Conservation (phyloP, 2,329 filamentous ascomycete species). For the Pseudocercospora macadamiae region DNA sequence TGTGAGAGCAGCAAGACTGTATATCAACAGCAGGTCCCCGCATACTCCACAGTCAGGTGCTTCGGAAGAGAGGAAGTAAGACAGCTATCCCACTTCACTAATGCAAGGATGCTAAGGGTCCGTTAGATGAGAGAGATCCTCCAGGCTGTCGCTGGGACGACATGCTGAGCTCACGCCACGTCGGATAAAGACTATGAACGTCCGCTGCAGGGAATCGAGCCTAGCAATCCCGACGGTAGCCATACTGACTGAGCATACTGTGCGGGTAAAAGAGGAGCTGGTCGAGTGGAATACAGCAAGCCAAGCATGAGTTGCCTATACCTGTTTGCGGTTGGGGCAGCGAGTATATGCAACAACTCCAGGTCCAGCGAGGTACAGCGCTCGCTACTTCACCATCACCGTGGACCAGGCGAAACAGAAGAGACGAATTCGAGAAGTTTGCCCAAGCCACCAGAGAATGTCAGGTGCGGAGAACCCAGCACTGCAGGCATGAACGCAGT, state of each 20-base stretch:
- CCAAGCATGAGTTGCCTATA: conserved; percentile 6
- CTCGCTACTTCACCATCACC: conserved; percentile 1
- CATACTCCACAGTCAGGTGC: conserved; percentile 24
- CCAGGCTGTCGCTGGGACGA: conserved; percentile 10
- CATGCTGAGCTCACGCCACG: conserved; percentile 28
- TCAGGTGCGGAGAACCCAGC: conserved; percentile 28
- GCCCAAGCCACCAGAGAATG: conserved; percentile 19
- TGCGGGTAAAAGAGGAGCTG: not conserved
- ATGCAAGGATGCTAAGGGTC: conserved; percentile 22
- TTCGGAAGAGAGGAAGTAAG: conserved; percentile 19
- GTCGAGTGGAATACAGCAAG: not conserved
- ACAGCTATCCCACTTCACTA: conserved; percentile 19
- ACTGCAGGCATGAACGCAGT: conserved; percentile 9
- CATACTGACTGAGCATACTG: not conserved
- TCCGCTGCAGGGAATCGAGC: conserved; percentile 11
- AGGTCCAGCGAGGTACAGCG: not conserved
- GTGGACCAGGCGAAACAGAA: not conserved
- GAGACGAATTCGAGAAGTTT: not conserved
- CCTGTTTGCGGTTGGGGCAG: conserved; percentile 1
- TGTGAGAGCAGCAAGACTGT: conserved; percentile 19
- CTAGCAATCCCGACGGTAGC: not conserved
- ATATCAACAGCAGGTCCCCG: conserved; percentile 31
- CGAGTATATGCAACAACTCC: not conserved
- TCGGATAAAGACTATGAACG: conserved; percentile 12
- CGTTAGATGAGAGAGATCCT: conserved; percentile 23